These are phyloP conservation scores for Paralagenidium karlingii DNA, from an alignment of 352 stramenopile genomes.

Conservation along the genomic window DNA sequence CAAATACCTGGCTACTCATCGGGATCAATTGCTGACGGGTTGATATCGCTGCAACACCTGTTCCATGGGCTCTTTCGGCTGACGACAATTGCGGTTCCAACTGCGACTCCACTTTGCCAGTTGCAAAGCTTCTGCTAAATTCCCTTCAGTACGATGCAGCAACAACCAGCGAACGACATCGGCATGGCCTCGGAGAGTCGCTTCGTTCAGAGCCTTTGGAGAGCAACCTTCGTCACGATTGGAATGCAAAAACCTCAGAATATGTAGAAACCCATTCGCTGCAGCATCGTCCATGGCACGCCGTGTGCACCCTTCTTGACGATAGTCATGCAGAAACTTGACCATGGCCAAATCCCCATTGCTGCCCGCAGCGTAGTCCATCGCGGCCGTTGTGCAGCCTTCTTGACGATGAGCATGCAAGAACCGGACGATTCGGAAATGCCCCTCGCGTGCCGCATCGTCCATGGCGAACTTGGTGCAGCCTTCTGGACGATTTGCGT, in stretches of 20 bases:
- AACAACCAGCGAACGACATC: no score
- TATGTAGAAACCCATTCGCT: slow-evolving; percentile 14
- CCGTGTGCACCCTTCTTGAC: slow-evolving; percentile 14
- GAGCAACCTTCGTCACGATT: slow-evolving; percentile 18
- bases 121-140: no score
- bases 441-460: slow-evolving; percentile 8
- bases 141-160: no score
- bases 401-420: slow-evolving; percentile 15
- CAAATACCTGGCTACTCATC: no score
- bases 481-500: slow-evolving; percentile 12
- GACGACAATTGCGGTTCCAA: no score
- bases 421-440: slow-evolving; percentile 5
- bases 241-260: slow-evolving; percentile 19
- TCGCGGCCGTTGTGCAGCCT: slow-evolving; percentile 24
- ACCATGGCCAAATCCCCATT: slow-evolving; percentile 16
- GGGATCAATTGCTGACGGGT: no score
- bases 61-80: no score
- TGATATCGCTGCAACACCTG: no score
- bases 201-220: slow-evolving; percentile 13
- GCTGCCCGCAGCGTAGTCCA: slow-evolving; percentile 27
- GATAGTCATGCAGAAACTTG: slow-evolving; percentile 14
- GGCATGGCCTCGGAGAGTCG: slow-evolving; percentile 14
- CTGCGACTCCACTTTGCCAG: no score
- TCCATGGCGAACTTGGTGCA: slow-evolving; percentile 16
- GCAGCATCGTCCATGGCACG: slow-evolving; percentile 24